A percentile compares a stretch with the other conserved stretches of the same genome.
Conservation (phyloP, 2,329 filamentous ascomycete species). For the Ascochyta viciae-villosae region DNA sequence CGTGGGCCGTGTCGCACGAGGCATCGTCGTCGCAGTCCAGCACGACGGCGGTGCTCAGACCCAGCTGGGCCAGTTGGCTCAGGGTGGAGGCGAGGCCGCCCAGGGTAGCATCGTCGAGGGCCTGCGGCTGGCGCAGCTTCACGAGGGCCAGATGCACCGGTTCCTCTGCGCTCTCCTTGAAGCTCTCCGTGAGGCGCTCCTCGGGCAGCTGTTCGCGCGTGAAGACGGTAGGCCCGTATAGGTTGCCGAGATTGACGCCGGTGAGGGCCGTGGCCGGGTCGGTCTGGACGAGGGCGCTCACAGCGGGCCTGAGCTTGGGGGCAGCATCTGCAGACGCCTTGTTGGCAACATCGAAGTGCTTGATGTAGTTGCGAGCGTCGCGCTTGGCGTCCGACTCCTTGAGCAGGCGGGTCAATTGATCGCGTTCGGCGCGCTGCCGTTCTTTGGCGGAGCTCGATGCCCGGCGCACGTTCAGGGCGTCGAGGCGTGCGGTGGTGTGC, state of each 20-base stretch:
- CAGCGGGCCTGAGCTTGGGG: constrained; percentile 20
- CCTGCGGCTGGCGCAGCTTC: constrained; percentile 78
- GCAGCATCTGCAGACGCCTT: constrained; percentile 20
- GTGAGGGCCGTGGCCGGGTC: constrained; percentile 48
- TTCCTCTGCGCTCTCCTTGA: constrained; percentile 44
- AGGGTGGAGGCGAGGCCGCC: constrained; percentile 82
- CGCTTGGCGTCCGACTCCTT: constrained; percentile 90
- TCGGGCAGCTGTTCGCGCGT: constrained; percentile 58
- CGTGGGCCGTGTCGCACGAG: constrained; percentile 39
- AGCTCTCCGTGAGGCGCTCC: constrained; percentile 17
- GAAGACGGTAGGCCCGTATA: constrained; percentile 68
- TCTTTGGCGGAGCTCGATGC: constrained; percentile 43
- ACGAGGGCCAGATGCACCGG: constrained; percentile 81
- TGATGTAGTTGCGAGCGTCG: constrained; percentile 89
- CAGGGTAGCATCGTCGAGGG: constrained; percentile 72
- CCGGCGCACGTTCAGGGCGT: constrained; percentile 25
- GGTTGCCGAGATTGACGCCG: constrained; percentile 66
- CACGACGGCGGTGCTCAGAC: constrained; percentile 82
- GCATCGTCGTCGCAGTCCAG: constrained; percentile 69
- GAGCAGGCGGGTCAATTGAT: constrained; percentile 61
- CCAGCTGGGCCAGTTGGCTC: constrained; percentile 80
- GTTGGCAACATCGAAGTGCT: constrained; percentile 71
- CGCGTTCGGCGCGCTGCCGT: constrained; percentile 46
- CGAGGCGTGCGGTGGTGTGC: constrained; percentile 20
- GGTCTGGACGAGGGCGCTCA: constrained; percentile 37